These are phyloP conservation scores for Aspergillus ochraceoroseus DNA, from an alignment of 2,329 filamentous ascomycete species.

Conservation along the genomic window DNA sequence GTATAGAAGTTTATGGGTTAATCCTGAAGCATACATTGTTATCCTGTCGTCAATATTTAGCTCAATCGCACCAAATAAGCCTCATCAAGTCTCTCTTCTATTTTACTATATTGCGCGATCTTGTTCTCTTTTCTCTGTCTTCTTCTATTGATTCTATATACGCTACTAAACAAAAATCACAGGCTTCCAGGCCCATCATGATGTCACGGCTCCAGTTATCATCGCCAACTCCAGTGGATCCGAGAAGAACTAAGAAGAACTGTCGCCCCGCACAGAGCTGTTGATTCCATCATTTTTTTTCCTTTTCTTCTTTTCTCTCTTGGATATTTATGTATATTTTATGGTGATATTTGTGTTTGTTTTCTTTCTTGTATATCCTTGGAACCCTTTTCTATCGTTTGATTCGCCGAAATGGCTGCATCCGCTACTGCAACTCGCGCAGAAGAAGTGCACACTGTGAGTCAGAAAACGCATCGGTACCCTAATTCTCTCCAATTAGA, in stretches of 20 bases:
- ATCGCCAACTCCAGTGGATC: slow-evolving; percentile 15
- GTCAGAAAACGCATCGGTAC: slow-evolving; percentile 20
- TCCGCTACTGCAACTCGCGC: slow-evolving; percentile 29
- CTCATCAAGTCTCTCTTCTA: neutral
- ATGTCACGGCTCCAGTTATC: slow-evolving; percentile 15
- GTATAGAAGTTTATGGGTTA: neutral
- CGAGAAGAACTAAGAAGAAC: slow-evolving; percentile 3
- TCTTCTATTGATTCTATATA: too few relatives aligned
- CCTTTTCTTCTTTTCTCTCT: slow-evolving; percentile 1
- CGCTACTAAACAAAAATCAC: too few relatives aligned
- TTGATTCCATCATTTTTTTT: neutral
- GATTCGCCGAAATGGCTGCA: slow-evolving; percentile 21
- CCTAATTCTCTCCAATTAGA: neutral
- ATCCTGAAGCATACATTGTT: too few relatives aligned
- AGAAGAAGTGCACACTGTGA: slow-evolving; percentile 42
- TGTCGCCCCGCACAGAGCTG: neutral
- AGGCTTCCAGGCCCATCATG: too few relatives aligned
- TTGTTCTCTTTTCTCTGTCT: too few relatives aligned
- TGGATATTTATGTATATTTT: neutral
- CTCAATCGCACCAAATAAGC: too few relatives aligned
- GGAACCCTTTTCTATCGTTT: neutral
- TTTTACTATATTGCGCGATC: too few relatives aligned
- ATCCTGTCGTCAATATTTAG: too few relatives aligned
- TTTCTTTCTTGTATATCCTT: slow-evolving; percentile 2
- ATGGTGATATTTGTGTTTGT: slow-evolving; percentile 1